Evolutionary conservation across 2,329 filamentous ascomycete genomes (phyloP).

Genomic region (Fusarium sp.): DNA sequence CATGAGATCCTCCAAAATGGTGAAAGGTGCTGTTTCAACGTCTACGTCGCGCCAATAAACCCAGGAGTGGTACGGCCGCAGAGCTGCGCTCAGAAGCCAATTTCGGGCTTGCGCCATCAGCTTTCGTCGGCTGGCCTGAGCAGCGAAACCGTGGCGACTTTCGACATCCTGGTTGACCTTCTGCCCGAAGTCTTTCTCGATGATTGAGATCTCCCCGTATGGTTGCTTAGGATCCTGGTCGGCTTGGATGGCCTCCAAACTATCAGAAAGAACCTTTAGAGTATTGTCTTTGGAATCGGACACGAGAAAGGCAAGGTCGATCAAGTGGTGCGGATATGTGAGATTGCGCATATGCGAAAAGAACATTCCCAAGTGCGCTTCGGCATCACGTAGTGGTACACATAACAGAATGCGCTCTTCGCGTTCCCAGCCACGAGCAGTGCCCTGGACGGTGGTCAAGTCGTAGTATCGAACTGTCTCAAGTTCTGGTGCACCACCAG

Average conservation of each 20-base stretch:
- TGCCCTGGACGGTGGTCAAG: slow-evolving; percentile 88
- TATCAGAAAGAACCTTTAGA: slow-evolving; percentile 76
- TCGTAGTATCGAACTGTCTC: slow-evolving; percentile 99
- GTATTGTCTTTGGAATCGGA: slow-evolving; percentile 97
- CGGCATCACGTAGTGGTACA: slow-evolving; percentile 91
- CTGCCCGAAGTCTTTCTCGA: slow-evolving; percentile 99
- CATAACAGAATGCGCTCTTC: slow-evolving; percentile 96
- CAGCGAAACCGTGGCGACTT: slow-evolving; percentile 95
- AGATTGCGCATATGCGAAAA: slow-evolving; percentile 97
- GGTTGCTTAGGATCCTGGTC: slow-evolving; percentile 81
- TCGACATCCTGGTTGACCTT: slow-evolving; percentile 98
- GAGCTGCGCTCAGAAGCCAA: slow-evolving; percentile 92
- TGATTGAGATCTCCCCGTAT: slow-evolving; percentile 96
- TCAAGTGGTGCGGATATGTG: slow-evolving; percentile 95
- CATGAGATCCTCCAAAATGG: slow-evolving; percentile 97
- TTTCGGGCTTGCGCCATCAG: slow-evolving; percentile 98
- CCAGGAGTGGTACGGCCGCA: slow-evolving; percentile 97
- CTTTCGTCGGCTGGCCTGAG: slow-evolving; percentile 92
- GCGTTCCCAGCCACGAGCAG: slow-evolving; percentile 92
- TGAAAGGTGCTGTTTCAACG: slow-evolving; percentile 96
- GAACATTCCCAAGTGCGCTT: slow-evolving; percentile 95
- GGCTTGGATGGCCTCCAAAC: slow-evolving; percentile 82
- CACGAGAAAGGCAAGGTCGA: slow-evolving; percentile 95
- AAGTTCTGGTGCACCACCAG: slow-evolving; percentile 77
- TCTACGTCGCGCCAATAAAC: slow-evolving; percentile 99